Evolutionary conservation across 805 yeast species (phyloP).

Genomic region (Starmerella ratchasimensis): DNA sequence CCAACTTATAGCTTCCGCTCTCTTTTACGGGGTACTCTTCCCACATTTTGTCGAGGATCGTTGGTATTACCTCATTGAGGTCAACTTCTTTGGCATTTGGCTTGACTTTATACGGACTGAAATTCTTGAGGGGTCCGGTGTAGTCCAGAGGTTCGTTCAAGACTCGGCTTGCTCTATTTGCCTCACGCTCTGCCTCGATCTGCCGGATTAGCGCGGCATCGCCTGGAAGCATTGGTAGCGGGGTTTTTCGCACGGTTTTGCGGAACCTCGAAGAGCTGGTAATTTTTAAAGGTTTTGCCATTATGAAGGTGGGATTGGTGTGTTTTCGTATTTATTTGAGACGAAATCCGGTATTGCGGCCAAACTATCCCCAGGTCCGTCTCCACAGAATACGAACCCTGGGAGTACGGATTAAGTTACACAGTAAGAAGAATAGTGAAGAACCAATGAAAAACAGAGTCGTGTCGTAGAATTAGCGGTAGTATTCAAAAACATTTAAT

Average conservation of each 20-base stretch:
- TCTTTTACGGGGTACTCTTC: constrained; percentile 24
- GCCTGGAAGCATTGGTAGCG: constrained; percentile 19
- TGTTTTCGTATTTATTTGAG: no score
- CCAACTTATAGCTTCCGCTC: constrained; percentile 10
- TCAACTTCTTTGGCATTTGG: constrained; percentile 16
- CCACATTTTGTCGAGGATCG: constrained; percentile 23
- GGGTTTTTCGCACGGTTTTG: constrained; percentile 4
- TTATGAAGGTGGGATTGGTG: no score
- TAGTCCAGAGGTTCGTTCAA: constrained; percentile 13
- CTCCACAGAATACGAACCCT: no score
- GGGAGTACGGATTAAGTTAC: no score
- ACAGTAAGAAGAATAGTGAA: no score
- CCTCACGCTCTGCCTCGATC: constrained; percentile 19
- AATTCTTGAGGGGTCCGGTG: constrained; percentile 9
- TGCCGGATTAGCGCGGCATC: constrained; percentile 17
- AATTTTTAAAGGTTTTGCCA: not conserved
- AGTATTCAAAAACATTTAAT: no score
- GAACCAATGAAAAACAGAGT: no score
- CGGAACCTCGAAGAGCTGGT: constrained; percentile 9
- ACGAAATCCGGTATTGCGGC: no score
- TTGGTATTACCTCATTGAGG: constrained; percentile 19
- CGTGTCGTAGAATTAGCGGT: no score
- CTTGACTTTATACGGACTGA: constrained; percentile 15
- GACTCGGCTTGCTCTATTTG: constrained; percentile 3
- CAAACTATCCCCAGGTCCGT: no score